Base-by-base conservation (phyloP, 2,329 filamentous ascomycete species). In the Fusarium albidum region DNA sequence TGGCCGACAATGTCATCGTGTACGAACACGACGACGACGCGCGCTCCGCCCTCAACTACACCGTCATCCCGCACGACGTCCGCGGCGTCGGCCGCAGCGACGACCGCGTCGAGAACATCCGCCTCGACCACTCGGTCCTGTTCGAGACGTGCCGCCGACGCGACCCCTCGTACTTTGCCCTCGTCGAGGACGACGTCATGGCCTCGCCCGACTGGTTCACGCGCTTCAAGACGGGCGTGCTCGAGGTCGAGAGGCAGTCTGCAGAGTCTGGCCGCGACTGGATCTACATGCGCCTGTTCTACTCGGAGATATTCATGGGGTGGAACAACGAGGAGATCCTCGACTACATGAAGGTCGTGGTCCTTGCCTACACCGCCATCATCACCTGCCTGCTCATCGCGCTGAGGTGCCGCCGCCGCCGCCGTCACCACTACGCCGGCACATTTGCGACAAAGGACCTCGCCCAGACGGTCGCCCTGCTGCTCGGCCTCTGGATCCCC, bases 261-360 rank as follows among this genome's bases (percentile, higher is more conserved):
- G 52, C 55, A 8, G 40, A 49, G 9, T 44, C 49, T 6, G 52
- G 63, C 6, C 25, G 37, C 13, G 67, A 70, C 47, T 74, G 72
- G 72, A 49, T 74, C 28, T 75, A 75, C 49, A 56, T 75, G 3
- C 69, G 73, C 1, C 57, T 75, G 25, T 75, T 75, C 57, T 75
- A 75, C 55, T 73, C 72, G 5, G 73, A 75, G 49, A 57, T 70
- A 2, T 65, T 71, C 11, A 71, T 75, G 65, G 72, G 72, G 6
- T 75, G 73, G 73, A 75, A 75, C 47, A 63, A 61, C 12, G 71
- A 75, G 50, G 70, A 74, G 52, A 67, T 68, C 58, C 61, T 65
- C 3, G 58, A 49, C 28, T 74, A 75, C 33, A 25, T 64, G 3
- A 47, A 61, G 38, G 57, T 59, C 7, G 66, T 73, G 13, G 56